A percentile compares a stretch with the other conserved stretches of the same genome.
phyloP scores from a whole-genome alignment of 495 filamentous ascomycete genomes.

The Usnea hakonensis region DNA sequence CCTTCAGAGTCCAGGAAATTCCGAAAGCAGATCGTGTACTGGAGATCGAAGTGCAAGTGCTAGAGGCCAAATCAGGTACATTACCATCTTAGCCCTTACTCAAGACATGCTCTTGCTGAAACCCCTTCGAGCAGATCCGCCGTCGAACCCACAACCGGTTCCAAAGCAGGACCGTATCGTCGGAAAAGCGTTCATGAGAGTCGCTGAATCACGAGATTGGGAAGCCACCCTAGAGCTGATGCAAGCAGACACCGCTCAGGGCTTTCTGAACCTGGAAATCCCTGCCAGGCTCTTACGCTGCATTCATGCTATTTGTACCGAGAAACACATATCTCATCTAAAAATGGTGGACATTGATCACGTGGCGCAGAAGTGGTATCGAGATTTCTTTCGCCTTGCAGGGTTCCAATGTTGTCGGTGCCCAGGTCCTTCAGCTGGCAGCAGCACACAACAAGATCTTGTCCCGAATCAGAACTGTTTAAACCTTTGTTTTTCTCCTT shows the following conservation, averaged over 20 bases:
- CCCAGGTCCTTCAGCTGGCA: not conserved
- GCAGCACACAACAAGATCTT: not conserved
- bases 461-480: not conserved
- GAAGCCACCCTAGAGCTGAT: not conserved
- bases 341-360: not conserved
- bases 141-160: not conserved
- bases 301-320: not conserved
- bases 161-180: not conserved
- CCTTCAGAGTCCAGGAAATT: not conserved
- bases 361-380: not conserved
- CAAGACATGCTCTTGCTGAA: not conserved
- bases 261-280: not conserved
- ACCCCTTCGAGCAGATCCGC: not conserved
- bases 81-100: not conserved
- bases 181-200: not conserved
- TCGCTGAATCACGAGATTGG: not conserved
- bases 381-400: not conserved
- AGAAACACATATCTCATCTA: not conserved
- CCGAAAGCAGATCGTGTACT: not conserved
- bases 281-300: not conserved
- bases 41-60: not conserved
- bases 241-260: not conserved
- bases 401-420: not conserved
- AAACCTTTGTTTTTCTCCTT: too few relatives aligned
- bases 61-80: not conserved